Percentiles rank a stretch among this genome's conserved stretches.
phyloP scores from a whole-genome alignment of 108 stramenopile genomes.

The Chaetoceros tenuissimus region DNA sequence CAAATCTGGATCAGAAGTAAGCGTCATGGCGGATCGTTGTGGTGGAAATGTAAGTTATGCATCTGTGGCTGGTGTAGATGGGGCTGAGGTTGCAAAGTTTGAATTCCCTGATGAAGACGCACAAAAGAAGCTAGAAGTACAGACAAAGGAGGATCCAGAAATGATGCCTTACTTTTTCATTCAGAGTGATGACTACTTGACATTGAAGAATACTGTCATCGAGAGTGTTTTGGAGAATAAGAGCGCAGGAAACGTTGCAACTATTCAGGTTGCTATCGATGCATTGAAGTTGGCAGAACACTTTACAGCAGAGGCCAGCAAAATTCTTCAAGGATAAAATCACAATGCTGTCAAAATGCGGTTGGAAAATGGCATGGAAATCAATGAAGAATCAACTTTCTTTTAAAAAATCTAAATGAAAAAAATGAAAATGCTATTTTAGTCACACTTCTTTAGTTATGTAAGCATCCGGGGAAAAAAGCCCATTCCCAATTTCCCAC shows the following conservation, averaged over 20 bases:
- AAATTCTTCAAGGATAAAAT: not conserved
- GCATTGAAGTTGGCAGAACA: constrained; percentile 73
- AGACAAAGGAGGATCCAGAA: constrained; percentile 36
- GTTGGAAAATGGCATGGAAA: too few relatives aligned
- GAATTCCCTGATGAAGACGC: constrained; percentile 58
- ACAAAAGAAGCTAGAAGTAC: constrained; percentile 26
- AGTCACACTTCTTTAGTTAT: too few relatives aligned
- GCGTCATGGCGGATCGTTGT: constrained; percentile 77
- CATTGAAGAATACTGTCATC: constrained; percentile 55
- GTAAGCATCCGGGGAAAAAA: too few relatives aligned
- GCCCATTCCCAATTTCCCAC: too few relatives aligned
- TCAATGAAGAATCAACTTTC: too few relatives aligned
- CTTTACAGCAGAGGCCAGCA: constrained; percentile 19
- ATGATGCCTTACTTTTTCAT: constrained; percentile 83
- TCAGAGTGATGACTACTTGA: constrained; percentile 72
- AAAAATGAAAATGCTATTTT: too few relatives aligned
- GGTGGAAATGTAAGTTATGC: constrained; percentile 70
- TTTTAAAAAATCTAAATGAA: too few relatives aligned
- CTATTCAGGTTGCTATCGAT: constrained; percentile 69
- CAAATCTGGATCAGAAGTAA: constrained; percentile 40
- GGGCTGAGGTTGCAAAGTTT: constrained; percentile 47
- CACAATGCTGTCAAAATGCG: too few relatives aligned
- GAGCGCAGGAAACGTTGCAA: constrained; percentile 62
- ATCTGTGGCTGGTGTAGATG: constrained; percentile 42
- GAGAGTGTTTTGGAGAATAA: constrained; percentile 21